Percentiles rank a stretch among this genome's conserved stretches.
Evolutionary conservation across 768 basidiomycete species (phyloP).

Genomic region (Strobilomyces dryophilus): DNA sequence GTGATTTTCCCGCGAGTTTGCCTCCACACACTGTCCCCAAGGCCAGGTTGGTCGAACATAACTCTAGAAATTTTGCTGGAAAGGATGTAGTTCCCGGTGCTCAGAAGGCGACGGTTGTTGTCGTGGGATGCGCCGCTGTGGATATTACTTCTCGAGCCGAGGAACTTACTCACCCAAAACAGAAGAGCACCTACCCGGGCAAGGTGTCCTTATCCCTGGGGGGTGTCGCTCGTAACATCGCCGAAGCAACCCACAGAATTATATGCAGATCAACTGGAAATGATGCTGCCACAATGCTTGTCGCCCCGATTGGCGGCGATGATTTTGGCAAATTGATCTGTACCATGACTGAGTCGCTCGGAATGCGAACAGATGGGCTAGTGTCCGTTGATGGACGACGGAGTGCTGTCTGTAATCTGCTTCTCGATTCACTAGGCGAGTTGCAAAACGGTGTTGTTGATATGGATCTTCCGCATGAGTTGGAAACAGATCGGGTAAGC

Average conservation of each 20-base stretch:
- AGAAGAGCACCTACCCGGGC: constrained; percentile 79
- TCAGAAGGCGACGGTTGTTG: constrained; percentile 47
- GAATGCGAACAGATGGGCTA: constrained; percentile 82
- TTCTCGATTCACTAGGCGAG: constrained; percentile 66
- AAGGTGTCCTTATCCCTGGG: constrained; percentile 68
- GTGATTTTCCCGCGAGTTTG: neutral
- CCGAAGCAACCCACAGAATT: constrained; percentile 80
- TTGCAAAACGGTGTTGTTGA: constrained; percentile 88
- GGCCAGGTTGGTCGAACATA: neutral
- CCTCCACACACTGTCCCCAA: neutral
- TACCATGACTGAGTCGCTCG: constrained; percentile 52
- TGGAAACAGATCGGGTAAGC: constrained; percentile 45
- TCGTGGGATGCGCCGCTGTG: constrained; percentile 85
- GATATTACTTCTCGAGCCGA: constrained; percentile 70
- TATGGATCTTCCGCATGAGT: constrained; percentile 65
- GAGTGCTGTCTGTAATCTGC: constrained; percentile 85
- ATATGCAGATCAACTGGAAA: constrained; percentile 32
- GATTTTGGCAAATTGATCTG: constrained; percentile 65
- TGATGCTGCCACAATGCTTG: constrained; percentile 46
- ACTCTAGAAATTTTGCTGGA: neutral
- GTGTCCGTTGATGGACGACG: constrained; percentile 38
- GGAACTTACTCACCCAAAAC: constrained; percentile 30
- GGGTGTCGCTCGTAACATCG: constrained; percentile 93
- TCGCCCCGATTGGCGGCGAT: constrained; percentile 78
- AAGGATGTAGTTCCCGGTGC: constrained; percentile 2